Conservation (phyloP, 2,329 filamentous ascomycete genomes). For the Nemania sp. region DNA sequence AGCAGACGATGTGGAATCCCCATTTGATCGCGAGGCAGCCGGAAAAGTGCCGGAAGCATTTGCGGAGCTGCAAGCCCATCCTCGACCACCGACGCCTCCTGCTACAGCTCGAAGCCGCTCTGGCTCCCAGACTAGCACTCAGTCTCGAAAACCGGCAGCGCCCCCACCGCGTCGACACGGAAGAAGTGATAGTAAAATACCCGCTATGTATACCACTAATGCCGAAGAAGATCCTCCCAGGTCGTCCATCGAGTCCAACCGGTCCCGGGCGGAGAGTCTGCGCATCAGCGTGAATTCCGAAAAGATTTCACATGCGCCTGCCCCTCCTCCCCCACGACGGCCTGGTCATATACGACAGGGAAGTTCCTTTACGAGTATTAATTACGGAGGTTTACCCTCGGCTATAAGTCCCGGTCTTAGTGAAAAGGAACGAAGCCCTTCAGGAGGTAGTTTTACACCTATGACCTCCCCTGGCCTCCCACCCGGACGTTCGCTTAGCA, state of each 20-base stretch:
- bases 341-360: constrained; percentile 54
- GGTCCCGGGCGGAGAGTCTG: constrained; percentile 60
- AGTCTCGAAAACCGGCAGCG: constrained; percentile 58
- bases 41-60: constrained; percentile 63
- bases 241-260: constrained; percentile 63
- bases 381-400: constrained; percentile 45
- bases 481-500: constrained; percentile 20
- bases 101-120: constrained; percentile 52
- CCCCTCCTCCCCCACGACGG: constrained; percentile 68
- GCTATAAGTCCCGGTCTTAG: constrained; percentile 36
- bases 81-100: constrained; percentile 57
- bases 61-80: constrained; percentile 50
- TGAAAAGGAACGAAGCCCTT: constrained; percentile 41
- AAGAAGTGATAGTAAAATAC: constrained; percentile 59
- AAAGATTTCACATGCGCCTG: constrained; percentile 53
- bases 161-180: constrained; percentile 65
- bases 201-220: constrained; percentile 37
- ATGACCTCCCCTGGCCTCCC: constrained; percentile 29
- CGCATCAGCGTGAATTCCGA: constrained; percentile 55
- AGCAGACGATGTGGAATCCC: constrained; percentile 63
- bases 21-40: constrained; percentile 66
- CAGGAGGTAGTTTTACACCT: constrained; percentile 29
- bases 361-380: constrained; percentile 49
- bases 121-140: constrained; percentile 48
- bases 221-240: constrained; percentile 58